These are phyloP conservation scores for Yamadazyma pseudoaaseri DNA, from an alignment of 1,139 yeast genomes.

Conservation along the genomic window DNA sequence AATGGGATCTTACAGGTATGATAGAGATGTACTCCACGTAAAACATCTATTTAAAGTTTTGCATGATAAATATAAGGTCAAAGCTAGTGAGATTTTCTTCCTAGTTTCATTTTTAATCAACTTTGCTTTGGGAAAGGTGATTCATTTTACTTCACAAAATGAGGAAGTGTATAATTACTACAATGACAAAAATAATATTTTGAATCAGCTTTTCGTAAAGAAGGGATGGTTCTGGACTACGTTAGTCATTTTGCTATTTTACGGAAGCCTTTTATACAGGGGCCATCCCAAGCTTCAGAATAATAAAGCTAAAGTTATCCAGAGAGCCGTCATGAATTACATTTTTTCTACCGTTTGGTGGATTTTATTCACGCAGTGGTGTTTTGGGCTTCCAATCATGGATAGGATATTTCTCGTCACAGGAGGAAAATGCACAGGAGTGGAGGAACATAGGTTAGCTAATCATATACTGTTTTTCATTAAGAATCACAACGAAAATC, in stretches of 20 bases:
- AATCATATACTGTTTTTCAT: slow-evolving; percentile 8
- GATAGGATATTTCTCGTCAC: slow-evolving; percentile 76
- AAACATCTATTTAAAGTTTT: slow-evolving; percentile 1
- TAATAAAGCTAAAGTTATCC: slow-evolving; percentile 9
- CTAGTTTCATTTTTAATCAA: slow-evolving; percentile 30
- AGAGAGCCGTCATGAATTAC: slow-evolving; percentile 37
- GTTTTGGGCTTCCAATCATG: slow-evolving; percentile 85
- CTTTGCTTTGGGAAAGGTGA: slow-evolving; percentile 30
- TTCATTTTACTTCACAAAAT: slow-evolving; percentile 31
- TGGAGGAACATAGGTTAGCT: slow-evolving; percentile 8
- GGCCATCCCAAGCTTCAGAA: slow-evolving; percentile 11
- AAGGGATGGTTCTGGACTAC: slow-evolving; percentile 95
- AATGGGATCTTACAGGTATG: slow-evolving; percentile 2
- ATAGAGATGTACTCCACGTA: not conserved
- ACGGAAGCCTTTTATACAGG: slow-evolving; percentile 16
- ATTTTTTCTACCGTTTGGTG: slow-evolving; percentile 69
- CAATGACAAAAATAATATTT: slow-evolving; percentile 59
- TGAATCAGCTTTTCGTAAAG: slow-evolving; percentile 77
- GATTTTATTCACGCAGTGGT: slow-evolving; percentile 86
- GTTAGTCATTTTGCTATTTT: slow-evolving; percentile 27
- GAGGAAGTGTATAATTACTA: slow-evolving; percentile 53
- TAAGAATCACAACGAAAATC: slow-evolving; percentile 8
- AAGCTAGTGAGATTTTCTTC: slow-evolving; percentile 24
- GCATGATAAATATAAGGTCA: slow-evolving; percentile 11
- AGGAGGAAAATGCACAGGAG: slow-evolving; percentile 73